Base-by-base conservation (phyloP, 106 monocot species). In the Hemerocallis citrina region DNA sequence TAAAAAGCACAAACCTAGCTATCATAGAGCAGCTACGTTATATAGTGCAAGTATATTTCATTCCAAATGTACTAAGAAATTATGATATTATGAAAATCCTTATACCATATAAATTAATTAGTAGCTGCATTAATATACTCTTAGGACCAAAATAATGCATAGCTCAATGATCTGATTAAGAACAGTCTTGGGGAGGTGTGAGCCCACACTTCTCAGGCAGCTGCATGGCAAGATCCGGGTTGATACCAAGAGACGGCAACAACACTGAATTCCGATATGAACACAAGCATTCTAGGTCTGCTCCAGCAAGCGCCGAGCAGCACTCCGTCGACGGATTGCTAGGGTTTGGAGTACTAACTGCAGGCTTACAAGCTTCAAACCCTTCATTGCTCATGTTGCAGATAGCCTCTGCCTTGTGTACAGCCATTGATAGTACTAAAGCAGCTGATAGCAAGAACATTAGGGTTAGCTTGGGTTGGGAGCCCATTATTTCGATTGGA, bases 251-350 rank as follows among this genome's bases (percentile, higher is more conserved):
- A 15, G 70, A 34, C 8, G 63, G 69, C 7, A 76, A 47, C 45
- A 69, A 20, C 12, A 21, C 36, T 12, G 76, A 76, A 49, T 64
- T 63, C 20, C 63, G 61, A 46, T 70, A 76, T 27, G 70, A 58
- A 64, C 76, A 76, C 7, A 76, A 50, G 47, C 76, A 76, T 13
- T 21, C 16, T 2, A 69, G 70, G 39, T 76, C 70, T 20, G 76
- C 76, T 3, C 17, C 29, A 1, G 28, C 57, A 28, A 76, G 17
- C 16, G 58, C 76, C 4, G 56, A 35, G 40, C 75, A 76, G 51
- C 76, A 76, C 12, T 46, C 70, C 12, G 5, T 11, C 37, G 70
- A 57, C 21, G 76, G 76, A 6, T 32, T 23, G 14, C 27, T 14
- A 16, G 70, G 70, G 69, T 39, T 25, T 15, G 70, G 55, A 14